phyloP scores from a whole-genome alignment of 352 stramenopile species.

The Pythium sp. region DNA sequence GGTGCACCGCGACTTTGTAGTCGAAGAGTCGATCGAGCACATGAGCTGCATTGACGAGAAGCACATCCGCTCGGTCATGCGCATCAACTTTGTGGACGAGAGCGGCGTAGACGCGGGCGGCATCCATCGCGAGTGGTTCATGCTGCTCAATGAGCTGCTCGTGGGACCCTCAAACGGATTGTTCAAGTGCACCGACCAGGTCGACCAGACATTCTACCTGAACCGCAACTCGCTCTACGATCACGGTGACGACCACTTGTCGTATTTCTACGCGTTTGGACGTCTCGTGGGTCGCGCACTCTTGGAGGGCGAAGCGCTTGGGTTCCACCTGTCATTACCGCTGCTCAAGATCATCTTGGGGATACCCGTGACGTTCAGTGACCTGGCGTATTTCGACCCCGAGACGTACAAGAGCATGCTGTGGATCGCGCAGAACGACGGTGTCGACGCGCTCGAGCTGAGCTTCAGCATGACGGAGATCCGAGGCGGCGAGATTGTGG shows the following conservation, averaged over 20 bases:
- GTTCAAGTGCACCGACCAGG: slow-evolving; percentile 38
- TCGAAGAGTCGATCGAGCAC: slow-evolving; percentile 70
- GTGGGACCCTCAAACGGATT: slow-evolving; percentile 30
- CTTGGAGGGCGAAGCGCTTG: slow-evolving; percentile 88
- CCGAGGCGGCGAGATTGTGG: slow-evolving; percentile 14
- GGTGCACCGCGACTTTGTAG: slow-evolving; percentile 46
- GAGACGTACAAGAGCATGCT: slow-evolving; percentile 43
- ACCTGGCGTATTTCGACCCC: slow-evolving; percentile 42
- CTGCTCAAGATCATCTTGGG: slow-evolving; percentile 54
- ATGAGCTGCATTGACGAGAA: slow-evolving; percentile 55
- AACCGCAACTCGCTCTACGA: slow-evolving; percentile 34
- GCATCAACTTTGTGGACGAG: slow-evolving; percentile 72
- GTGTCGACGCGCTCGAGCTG: slow-evolving; percentile 36
- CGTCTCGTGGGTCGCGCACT: slow-evolving; percentile 46
- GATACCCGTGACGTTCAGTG: slow-evolving; percentile 33
- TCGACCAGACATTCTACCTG: slow-evolving; percentile 51
- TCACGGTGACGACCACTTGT: slow-evolving; percentile 35
- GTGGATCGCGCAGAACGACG: slow-evolving; percentile 46
- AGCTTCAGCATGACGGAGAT: slow-evolving; percentile 35
- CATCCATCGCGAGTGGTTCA: slow-evolving; percentile 78
- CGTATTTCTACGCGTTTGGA: slow-evolving; percentile 42
- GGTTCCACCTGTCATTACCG: slow-evolving; percentile 81
- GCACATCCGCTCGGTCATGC: slow-evolving; percentile 58
- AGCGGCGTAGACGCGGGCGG: slow-evolving; percentile 71
- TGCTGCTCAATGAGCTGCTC: slow-evolving; percentile 51